Percentiles rank a stretch among this genome's conserved stretches.
Conservation (phyloP, 78 protist species). For the Acrasis kona region DNA sequence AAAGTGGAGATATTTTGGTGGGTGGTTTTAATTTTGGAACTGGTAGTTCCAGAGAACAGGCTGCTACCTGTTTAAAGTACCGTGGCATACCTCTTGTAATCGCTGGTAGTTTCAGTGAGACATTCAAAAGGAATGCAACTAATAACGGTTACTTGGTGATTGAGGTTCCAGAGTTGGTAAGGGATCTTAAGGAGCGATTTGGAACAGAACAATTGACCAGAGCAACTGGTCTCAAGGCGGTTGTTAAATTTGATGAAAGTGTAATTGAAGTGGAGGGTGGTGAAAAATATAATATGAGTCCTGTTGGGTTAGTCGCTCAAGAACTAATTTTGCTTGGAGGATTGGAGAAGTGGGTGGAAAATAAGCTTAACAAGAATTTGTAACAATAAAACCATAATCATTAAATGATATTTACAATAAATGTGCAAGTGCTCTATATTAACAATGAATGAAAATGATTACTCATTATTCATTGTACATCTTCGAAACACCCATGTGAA, state of each 20-base stretch:
- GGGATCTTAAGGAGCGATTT: not conserved
- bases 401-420: not conserved
- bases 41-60: conserved; percentile 53
- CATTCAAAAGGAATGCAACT: conserved; percentile 58
- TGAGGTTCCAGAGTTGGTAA: conserved; percentile 25
- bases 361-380: not conserved
- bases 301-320: conserved; percentile 25
- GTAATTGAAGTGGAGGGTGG: not conserved
- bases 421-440: not conserved
- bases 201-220: not conserved
- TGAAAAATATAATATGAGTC: not conserved
- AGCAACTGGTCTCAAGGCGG: not conserved
- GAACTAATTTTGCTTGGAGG: conserved; percentile 47
- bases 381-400: not conserved
- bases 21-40: conserved; percentile 65
- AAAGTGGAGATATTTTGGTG: conserved; percentile 32
- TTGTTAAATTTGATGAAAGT: not conserved
- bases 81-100: conserved; percentile 25
- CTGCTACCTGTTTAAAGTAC: conserved; percentile 43
- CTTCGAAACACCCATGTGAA: not conserved
- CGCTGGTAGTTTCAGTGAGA: conserved; percentile 48
- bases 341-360: conserved; percentile 27
- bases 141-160: conserved; percentile 47
- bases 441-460: not conserved
- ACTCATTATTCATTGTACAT: not conserved